A percentile compares a stretch with the other conserved stretches of the same genome.
phyloP scores from a whole-genome alignment of 306 rosid genomes.

The Acacia crassicarpa region DNA sequence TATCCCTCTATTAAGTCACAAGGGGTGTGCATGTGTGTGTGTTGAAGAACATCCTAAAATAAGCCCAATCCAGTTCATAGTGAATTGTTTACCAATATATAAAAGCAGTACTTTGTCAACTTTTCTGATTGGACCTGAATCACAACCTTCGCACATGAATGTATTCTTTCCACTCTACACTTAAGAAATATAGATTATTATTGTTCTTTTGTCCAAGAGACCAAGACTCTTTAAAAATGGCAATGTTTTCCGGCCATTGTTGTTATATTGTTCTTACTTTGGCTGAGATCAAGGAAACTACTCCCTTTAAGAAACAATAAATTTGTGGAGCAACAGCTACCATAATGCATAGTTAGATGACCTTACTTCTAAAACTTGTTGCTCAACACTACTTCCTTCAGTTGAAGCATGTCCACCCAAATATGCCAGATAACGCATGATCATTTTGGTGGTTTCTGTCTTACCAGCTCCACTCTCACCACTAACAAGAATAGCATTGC shows the following conservation, averaged over 20 bases:
- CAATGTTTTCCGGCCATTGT: conserved; percentile 18
- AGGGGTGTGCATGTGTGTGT: neutral
- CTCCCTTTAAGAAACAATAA: conserved; percentile 23
- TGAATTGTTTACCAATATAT: conserved; percentile 3
- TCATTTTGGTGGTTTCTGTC: conserved; percentile 96
- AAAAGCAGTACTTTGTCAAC: neutral
- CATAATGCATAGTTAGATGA: conserved; percentile 38
- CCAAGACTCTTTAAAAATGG: neutral
- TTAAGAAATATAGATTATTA: conserved; percentile 13
- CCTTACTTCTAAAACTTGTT: conserved; percentile 87
- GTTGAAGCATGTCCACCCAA: conserved; percentile 75
- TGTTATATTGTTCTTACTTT: conserved; percentile 14
- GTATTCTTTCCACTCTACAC: conserved; percentile 17
- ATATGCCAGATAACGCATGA: conserved; percentile 90
- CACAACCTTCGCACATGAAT: neutral
- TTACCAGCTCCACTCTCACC: conserved; percentile 98
- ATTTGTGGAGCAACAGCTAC: conserved; percentile 31
- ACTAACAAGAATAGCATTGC: conserved; percentile 88
- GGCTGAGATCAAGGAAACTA: conserved; percentile 25
- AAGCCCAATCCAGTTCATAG: conserved; percentile 2
- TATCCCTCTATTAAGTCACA: conserved; percentile 6
- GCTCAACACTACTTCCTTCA: conserved; percentile 79
- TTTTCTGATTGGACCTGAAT: conserved; percentile 1
- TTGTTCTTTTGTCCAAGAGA: conserved; percentile 11
- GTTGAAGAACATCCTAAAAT: too few relatives aligned